Base-by-base conservation (phyloP, 257 asterid genomes). In the Anisodus tanguticus region DNA sequence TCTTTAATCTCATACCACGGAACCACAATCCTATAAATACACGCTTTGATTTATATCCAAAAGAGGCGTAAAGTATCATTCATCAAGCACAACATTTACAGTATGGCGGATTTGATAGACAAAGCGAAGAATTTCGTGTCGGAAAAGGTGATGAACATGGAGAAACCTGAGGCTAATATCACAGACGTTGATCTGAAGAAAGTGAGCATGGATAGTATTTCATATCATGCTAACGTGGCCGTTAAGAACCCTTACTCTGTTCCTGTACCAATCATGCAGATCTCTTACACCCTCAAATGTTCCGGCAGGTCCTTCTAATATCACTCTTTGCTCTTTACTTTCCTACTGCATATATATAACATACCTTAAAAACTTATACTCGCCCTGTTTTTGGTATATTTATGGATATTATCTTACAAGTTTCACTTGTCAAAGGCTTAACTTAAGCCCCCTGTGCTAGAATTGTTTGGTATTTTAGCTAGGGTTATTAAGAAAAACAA, bases 101-200 rank as follows among this genome's bases (percentile, higher is more conserved):
- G 2, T 77, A 70, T 87, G 90, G 92, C 92, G 91, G 89, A 86
- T 78, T 86, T 91, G 26, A 26, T 93, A 86, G 94, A 88, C 12
- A 95, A 92, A 88, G 95, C 94, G 47, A 93, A 90, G 91, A 82
- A 86, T 53, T 93, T 64, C 35, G 91, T 92, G 1, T 37, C 93
- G 0, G 97, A 90, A 0, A 90, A 92, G 86, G 83, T 92, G 81
- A 84, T 86, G 2, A 68, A 82, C 13, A 49, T 92, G 49, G 78
- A 91, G 88, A 93, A 88, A 91, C 97, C 98, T 60, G 97, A 93
- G 86, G 98, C 96, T 0, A 55, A 82, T 41, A 83, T 93, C 37
- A 86, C 89, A n/a, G 98, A 93, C 86, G 93, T 95, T 43, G 97
- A 95, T 89, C 91, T 95, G 2, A 89, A 90, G 60, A 89, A 90